Conservation (phyloP, 73 alveolate genomes). For the Paramecium pentaurelia region DNA sequence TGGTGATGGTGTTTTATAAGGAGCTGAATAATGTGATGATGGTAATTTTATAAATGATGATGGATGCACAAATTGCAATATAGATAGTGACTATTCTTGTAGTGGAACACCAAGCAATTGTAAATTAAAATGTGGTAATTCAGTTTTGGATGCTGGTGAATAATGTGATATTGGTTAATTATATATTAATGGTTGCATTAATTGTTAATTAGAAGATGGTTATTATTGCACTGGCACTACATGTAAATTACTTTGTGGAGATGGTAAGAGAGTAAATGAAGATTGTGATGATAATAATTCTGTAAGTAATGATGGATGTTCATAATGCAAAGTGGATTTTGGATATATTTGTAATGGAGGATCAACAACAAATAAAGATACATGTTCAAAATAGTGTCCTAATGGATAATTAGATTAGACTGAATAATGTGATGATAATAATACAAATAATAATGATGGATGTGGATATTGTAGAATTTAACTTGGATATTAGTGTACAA, state of each 20-base stretch:
- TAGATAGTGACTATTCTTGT: conserved; percentile 52
- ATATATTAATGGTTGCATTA: conserved; percentile 58
- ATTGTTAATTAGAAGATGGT: conserved; percentile 64
- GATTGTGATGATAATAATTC: conserved; percentile 79
- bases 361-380: conserved; percentile 20
- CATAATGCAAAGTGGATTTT: conserved; percentile 59
- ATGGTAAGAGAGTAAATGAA: conserved; percentile 64
- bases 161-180: conserved; percentile 49
- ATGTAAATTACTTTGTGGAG: conserved; percentile 60
- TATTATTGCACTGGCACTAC: conserved; percentile 55
- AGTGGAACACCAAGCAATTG: conserved; percentile 35
- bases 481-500: conserved; percentile 45
- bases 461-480: conserved; percentile 39
- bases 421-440: conserved; percentile 63
- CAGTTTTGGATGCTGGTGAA: conserved; percentile 60
- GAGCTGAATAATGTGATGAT: conserved; percentile 68
- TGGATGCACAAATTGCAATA: conserved; percentile 63
- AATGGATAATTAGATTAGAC: background rate
- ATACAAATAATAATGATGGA: conserved; percentile 34
- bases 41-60: conserved; percentile 62
- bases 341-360: conserved; percentile 72
- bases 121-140: conserved; percentile 63
- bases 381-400: conserved; percentile 15
- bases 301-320: conserved; percentile 70
- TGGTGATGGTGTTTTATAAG: conserved; percentile 54